Evolutionary conservation across 2,329 filamentous ascomycete genomes (phyloP).

Genomic region (Ascochyta lentis): DNA sequence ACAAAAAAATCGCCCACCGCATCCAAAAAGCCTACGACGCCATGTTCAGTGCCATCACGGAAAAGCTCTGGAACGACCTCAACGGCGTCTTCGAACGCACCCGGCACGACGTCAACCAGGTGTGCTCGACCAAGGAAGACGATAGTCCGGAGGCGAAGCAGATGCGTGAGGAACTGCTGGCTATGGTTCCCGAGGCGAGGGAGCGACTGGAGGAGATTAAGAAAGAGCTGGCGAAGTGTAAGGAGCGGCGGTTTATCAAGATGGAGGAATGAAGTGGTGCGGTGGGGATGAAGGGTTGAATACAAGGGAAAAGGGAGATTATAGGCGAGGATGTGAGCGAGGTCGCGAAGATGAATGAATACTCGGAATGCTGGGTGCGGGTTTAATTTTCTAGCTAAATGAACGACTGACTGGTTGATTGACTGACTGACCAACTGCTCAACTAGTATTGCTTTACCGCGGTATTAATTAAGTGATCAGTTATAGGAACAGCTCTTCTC

Average conservation of each 20-base stretch:
- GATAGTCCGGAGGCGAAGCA: slow-evolving; percentile 7
- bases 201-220: background rate
- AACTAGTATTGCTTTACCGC: too few relatives aligned
- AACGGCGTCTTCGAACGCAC: slow-evolving; percentile 7
- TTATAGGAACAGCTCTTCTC: too few relatives aligned
- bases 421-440: too few relatives aligned
- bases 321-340: too few relatives aligned
- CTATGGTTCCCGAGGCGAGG: slow-evolving; percentile 3
- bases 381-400: too few relatives aligned
- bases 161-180: slow-evolving; percentile 8
- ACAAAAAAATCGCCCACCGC: background rate
- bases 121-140: slow-evolving; percentile 13
- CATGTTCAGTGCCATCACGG: background rate
- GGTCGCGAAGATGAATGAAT: too few relatives aligned
- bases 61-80: background rate
- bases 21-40: background rate
- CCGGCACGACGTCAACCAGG: slow-evolving; percentile 7
- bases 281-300: too few relatives aligned
- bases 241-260: background rate
- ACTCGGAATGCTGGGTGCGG: too few relatives aligned
- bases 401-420: too few relatives aligned
- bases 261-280: background rate
- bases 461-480: too few relatives aligned
- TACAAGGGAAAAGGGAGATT: too few relatives aligned
- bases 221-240: background rate